These are phyloP conservation scores for Candida mesenterica DNA, from an alignment of 1,139 yeast species.

Conservation along the genomic window DNA sequence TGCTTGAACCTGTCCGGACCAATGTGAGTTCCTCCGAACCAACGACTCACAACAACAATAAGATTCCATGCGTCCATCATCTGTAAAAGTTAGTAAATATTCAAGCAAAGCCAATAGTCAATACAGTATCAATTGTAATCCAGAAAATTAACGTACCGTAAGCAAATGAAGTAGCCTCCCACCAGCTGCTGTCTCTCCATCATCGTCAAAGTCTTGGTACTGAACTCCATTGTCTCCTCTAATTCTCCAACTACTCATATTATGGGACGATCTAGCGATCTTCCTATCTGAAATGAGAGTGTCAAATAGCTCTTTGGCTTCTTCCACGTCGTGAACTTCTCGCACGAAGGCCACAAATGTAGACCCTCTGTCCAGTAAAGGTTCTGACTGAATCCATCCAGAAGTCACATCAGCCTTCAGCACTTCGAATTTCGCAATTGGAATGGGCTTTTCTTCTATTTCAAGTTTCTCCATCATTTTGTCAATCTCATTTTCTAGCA, in stretches of 20 bases:
- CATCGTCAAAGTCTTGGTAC: constrained; percentile 89
- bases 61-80: constrained; percentile 84
- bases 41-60: constrained; percentile 82
- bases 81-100: constrained; percentile 28
- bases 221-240: constrained; percentile 50
- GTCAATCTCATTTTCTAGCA: constrained; percentile 9
- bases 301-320: constrained; percentile 56
- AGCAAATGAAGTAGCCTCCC: constrained; percentile 78
- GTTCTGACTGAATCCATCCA: constrained; percentile 77
- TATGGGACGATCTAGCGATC: constrained; percentile 69
- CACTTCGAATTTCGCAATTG: background rate
- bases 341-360: constrained; percentile 79
- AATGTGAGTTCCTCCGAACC: constrained; percentile 91
- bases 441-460: background rate
- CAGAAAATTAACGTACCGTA: constrained; percentile 51
- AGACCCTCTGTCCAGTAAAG: constrained; percentile 79
- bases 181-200: constrained; percentile 98
- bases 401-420: constrained; percentile 41
- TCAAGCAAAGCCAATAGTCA: no score
- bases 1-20: constrained; percentile 96
- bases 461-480: constrained; percentile 5
- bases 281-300: constrained; percentile 61
- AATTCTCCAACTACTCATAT: constrained; percentile 86
- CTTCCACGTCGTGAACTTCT: constrained; percentile 57
- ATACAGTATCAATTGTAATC: no score